These are phyloP conservation scores for Triticum urartu DNA, from an alignment of 176 grass and related monocot genomes.

Conservation along the genomic window DNA sequence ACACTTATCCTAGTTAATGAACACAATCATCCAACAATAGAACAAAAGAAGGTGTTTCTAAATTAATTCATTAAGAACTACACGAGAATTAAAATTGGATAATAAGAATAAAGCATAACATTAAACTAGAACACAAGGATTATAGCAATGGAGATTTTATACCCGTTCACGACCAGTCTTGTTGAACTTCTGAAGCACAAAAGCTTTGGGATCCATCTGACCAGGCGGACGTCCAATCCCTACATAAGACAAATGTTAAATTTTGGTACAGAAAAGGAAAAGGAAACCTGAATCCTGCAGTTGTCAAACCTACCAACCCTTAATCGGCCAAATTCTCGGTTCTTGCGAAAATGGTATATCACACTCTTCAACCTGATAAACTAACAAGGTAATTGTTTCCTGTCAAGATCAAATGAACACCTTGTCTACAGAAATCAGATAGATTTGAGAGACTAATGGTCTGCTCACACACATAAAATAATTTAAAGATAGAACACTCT, in stretches of 20 bases:
- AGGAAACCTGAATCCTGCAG: not conserved
- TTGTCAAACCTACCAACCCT: constrained; percentile 69
- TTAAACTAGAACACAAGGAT: constrained; percentile 1
- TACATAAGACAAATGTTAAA: constrained; percentile 36
- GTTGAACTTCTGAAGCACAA: constrained; percentile 91
- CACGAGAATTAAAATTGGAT: not conserved
- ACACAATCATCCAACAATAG: not conserved
- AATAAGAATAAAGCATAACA: not conserved
- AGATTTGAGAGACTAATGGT: not conserved
- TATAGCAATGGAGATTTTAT: constrained; percentile 23
- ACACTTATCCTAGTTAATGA: not conserved
- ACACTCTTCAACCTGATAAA: constrained; percentile 77
- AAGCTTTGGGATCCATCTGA: constrained; percentile 95
- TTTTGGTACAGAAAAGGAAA: constrained; percentile 4
- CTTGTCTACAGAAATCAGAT: not conserved
- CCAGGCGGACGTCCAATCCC: constrained; percentile 80
- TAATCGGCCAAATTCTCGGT: constrained; percentile 81
- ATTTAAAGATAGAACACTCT: not conserved
- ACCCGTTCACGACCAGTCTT: constrained; percentile 66
- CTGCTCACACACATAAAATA: not conserved
- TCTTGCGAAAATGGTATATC: constrained; percentile 79
- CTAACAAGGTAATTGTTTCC: constrained; percentile 28
- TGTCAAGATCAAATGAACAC: constrained; percentile 17
- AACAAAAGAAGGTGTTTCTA: not conserved
- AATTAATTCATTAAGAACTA: not conserved